Percentiles rank a stretch among this genome's conserved stretches.
Conservation (phyloP, 441 rosid species). For the Pelargonium australe region DNA sequence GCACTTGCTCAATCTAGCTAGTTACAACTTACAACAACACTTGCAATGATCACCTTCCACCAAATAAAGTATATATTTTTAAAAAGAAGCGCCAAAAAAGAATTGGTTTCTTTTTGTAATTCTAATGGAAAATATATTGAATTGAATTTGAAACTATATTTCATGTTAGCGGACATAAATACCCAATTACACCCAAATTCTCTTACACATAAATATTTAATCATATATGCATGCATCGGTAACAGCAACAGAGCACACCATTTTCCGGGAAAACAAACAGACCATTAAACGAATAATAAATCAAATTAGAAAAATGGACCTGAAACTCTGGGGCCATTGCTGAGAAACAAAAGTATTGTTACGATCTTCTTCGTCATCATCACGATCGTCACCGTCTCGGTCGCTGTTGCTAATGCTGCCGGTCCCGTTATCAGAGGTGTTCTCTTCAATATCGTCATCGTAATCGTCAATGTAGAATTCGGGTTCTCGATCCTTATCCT, state of each 20-base stretch:
- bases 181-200: too few relatives aligned
- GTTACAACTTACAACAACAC: too few relatives aligned
- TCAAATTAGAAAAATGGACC: constrained; percentile 1
- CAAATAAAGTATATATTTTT: too few relatives aligned
- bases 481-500: background rate
- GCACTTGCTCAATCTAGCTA: too few relatives aligned
- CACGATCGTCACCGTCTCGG: background rate
- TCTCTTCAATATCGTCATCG: background rate
- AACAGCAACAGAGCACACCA: background rate
- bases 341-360: constrained; percentile 12
- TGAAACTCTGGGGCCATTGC: constrained; percentile 24
- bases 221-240: background rate
- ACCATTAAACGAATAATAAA: background rate
- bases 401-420: background rate
- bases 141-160: too few relatives aligned
- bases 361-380: background rate
- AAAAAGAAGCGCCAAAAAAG: too few relatives aligned
- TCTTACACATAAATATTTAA: too few relatives aligned
- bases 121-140: too few relatives aligned
- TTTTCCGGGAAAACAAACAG: constrained; percentile 2
- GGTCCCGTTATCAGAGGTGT: background rate
- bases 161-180: too few relatives aligned
- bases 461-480: background rate
- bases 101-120: too few relatives aligned
- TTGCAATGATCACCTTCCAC: too few relatives aligned